Base-by-base conservation (phyloP, 345 rosid genomes). In the Pistacia integerrima region DNA sequence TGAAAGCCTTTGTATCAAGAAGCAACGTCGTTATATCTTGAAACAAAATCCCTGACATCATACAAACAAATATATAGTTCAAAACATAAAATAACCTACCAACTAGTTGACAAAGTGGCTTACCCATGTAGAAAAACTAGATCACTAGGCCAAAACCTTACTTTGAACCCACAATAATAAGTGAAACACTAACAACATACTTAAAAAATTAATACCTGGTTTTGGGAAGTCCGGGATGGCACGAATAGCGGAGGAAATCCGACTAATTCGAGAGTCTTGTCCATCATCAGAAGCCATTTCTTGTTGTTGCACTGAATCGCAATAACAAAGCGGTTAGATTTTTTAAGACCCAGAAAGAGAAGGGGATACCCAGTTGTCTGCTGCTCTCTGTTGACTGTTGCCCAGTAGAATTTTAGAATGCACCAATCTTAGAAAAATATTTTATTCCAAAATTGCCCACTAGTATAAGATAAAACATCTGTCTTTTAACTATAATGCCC, bases 221-320 rank as follows among this genome's bases (percentile, higher is more conserved):
- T 95, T 95, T 13, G 99, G 99, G 78, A 95, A 95, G 89, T 92
- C 82, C 2, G 94, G 98, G 87, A 95, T 95, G 76, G 91, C 90
- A 64, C 99, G 87, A 78, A 93, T 95, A 49, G 87, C 82, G 38
- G 97, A 85, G 2, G 92, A 74, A 76, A 95, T 93, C 70, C 87
- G 71, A 0, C 84, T 69, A 62, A 93, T 86, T 63, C 99, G 91
- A 62, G 90, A 83, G 84, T 90, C 98, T 41, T 79, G 72, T 4
- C 49, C 84, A 54, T 83, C 88, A 33, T 82, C 75, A 54, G 87
- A 67, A 25, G 91, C 91, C 91, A 88, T 89, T 74, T 81, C 75
- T 68, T 67, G 86, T 52, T 69, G 68, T 36, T 74, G 64, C 41
- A 22, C 72, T 41, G 84, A 73, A 59, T 64, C 84, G 52, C 82